phyloP scores from a whole-genome alignment of 495 filamentous ascomycete species.

The Hypoxylon fuscum region DNA sequence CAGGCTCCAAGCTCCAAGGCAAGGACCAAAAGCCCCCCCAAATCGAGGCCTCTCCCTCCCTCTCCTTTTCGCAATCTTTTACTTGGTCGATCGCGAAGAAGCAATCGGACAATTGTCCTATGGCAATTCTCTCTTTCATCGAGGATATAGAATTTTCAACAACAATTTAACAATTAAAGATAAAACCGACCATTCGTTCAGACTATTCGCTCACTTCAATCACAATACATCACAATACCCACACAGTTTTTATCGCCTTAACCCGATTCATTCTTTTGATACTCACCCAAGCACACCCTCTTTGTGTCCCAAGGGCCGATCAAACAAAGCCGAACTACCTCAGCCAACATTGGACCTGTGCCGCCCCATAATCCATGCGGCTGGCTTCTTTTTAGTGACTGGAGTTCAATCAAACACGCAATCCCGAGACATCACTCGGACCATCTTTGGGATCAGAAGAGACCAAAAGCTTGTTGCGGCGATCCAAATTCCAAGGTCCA shows the following conservation, averaged over 20 bases:
- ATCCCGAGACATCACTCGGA: conserved; percentile 25
- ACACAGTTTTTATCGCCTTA: conserved; percentile 14
- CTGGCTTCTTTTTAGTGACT: background rate
- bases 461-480: conserved; percentile 19
- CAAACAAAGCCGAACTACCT: conserved; percentile 35
- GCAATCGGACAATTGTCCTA: conserved; percentile 3
- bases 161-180: too few species aligned
- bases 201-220: conserved; percentile 17
- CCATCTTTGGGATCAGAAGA: conserved; percentile 7
- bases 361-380: conserved; percentile 2
- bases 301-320: conserved; percentile 33
- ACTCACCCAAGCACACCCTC: conserved; percentile 20
- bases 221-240: conserved; percentile 15
- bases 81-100: conserved; percentile 15
- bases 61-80: conserved; percentile 12
- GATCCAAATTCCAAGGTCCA: conserved; percentile 9
- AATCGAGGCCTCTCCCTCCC: conserved; percentile 12
- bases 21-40: background rate
- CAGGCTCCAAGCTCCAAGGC: background rate
- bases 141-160: too few species aligned
- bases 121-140: background rate
- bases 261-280: conserved; percentile 34
- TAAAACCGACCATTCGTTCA: conserved; percentile 17
- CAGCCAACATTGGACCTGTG: conserved; percentile 24
- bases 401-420: conserved; percentile 17